Percentiles rank a stretch among this genome's conserved stretches.
These are phyloP conservation scores for Mycoemilia scoparia DNA, from an alignment of 192 early-diverging fungal genomes.

Conservation along the genomic window DNA sequence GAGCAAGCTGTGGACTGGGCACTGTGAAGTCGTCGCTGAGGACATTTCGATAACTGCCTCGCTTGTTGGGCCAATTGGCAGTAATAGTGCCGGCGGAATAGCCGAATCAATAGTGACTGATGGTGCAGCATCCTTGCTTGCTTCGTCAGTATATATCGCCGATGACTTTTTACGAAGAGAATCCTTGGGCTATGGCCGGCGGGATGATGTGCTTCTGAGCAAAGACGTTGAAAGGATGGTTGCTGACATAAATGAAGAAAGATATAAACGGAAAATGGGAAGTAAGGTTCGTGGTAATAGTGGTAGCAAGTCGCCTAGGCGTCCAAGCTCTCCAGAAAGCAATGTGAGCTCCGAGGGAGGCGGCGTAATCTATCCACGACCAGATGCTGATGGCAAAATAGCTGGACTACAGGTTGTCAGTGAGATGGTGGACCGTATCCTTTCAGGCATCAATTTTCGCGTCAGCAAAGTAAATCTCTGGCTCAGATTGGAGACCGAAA, in stretches of 20 bases:
- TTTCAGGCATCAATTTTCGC: slow-evolving; percentile 59
- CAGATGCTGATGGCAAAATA: slow-evolving; percentile 15
- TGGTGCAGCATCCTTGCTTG: slow-evolving; percentile 44
- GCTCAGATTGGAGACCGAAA: slow-evolving; percentile 8
- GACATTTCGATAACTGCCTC: slow-evolving; percentile 37
- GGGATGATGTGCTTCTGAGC: slow-evolving; percentile 32
- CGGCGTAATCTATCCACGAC: not conserved
- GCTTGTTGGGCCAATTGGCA: slow-evolving; percentile 6
- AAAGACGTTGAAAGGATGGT: slow-evolving; percentile 30
- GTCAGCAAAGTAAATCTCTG: slow-evolving; percentile 24
- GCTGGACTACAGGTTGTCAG: slow-evolving; percentile 61
- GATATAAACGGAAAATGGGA: too few species aligned
- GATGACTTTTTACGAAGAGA: slow-evolving; percentile 67
- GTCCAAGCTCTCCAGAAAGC: too few species aligned
- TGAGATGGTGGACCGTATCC: slow-evolving; percentile 65
- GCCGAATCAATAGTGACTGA: slow-evolving; percentile 27
- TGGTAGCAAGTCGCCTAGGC: too few species aligned
- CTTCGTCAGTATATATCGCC: slow-evolving; percentile 72
- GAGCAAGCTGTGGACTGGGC: slow-evolving; percentile 66
- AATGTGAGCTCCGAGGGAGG: too few species aligned
- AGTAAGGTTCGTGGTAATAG: too few species aligned
- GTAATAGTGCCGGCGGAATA: slow-evolving; percentile 3
- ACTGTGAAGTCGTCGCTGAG: slow-evolving; percentile 52
- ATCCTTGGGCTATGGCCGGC: slow-evolving; percentile 37
- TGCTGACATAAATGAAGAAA: slow-evolving; percentile 23